Evolutionary conservation across 2,329 filamentous ascomycete species (phyloP).

Genomic region (Rugonectria rugulosa): DNA sequence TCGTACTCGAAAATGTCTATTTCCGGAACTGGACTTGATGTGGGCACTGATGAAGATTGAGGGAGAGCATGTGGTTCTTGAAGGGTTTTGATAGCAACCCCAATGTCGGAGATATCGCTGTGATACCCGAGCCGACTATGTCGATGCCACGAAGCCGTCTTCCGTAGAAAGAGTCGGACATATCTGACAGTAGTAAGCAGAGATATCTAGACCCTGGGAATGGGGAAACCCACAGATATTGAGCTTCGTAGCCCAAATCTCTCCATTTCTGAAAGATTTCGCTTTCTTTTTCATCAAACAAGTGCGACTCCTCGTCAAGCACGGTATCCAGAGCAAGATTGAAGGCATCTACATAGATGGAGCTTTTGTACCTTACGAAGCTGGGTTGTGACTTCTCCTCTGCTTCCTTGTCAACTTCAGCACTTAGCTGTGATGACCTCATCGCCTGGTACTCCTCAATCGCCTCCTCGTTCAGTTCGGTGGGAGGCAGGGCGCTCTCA

Average conservation of each 20-base stretch:
- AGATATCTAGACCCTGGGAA: neutral
- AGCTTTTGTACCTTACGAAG: constrained; percentile 82
- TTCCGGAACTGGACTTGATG: constrained; percentile 34
- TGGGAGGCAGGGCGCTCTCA: constrained; percentile 69
- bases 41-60: constrained; percentile 9
- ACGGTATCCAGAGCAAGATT: constrained; percentile 92
- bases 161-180: constrained; percentile 90
- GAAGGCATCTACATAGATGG: constrained; percentile 97
- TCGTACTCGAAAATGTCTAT: constrained; percentile 51
- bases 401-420: constrained; percentile 46
- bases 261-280: constrained; percentile 81
- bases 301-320: constrained; percentile 83
- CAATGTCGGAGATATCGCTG: constrained; percentile 80
- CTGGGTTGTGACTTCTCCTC: constrained; percentile 48
- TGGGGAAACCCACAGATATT: constrained; percentile 75
- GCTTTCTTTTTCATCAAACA: constrained; percentile 84
- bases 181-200: constrained; percentile 63
- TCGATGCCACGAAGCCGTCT: constrained; percentile 91
- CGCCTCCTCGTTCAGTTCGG: constrained; percentile 73
- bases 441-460: constrained; percentile 82
- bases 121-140: constrained; percentile 80
- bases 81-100: constrained; percentile 69
- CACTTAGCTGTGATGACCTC: constrained; percentile 60
- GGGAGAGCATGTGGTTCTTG: constrained; percentile 68
- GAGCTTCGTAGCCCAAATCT: constrained; percentile 78